Conservation (phyloP, 352 stramenopile species). For the Globisporangium irregulare region DNA sequence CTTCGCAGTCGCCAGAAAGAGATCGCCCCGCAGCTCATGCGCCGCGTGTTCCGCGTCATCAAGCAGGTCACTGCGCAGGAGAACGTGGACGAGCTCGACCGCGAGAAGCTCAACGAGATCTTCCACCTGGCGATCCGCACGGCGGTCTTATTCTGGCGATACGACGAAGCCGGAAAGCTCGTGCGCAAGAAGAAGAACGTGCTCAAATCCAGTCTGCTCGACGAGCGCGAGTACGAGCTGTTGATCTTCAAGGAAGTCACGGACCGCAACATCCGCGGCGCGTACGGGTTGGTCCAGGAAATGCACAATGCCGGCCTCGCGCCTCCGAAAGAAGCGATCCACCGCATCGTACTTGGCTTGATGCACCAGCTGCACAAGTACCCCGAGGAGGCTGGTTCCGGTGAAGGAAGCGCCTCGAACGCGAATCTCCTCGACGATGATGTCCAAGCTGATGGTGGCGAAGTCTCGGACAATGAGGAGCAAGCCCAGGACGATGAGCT, state of each 20-base stretch:
- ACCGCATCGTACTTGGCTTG: slow-evolving; percentile 63
- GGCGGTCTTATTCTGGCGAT: slow-evolving; percentile 55
- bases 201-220: slow-evolving; percentile 25
- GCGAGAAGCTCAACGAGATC: slow-evolving; percentile 43
- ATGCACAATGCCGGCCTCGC: slow-evolving; percentile 77
- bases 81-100: slow-evolving; percentile 16
- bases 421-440: slow-evolving; percentile 11
- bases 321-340: slow-evolving; percentile 63
- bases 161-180: slow-evolving; percentile 49
- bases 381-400: slow-evolving; percentile 2
- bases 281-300: slow-evolving; percentile 67
- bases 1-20: slow-evolving; percentile 47
- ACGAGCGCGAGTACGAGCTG: slow-evolving; percentile 55
- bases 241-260: slow-evolving; percentile 65
- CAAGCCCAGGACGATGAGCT: slow-evolving; percentile 30
- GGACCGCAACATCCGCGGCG: slow-evolving; percentile 41
- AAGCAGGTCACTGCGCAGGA: slow-evolving; percentile 32
- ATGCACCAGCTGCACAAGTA: slow-evolving; percentile 39
- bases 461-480: slow-evolving; percentile 16
- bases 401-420: background rate
- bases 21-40: slow-evolving; percentile 59
- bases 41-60: slow-evolving; percentile 57
- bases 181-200: slow-evolving; percentile 53
- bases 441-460: slow-evolving; percentile 15
- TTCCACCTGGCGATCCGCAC: slow-evolving; percentile 60